A percentile compares a stretch with the other conserved stretches of the same genome.
Conservation (phyloP, 2,329 filamentous ascomycete species). For the Fusarium sterilihyphosum region DNA sequence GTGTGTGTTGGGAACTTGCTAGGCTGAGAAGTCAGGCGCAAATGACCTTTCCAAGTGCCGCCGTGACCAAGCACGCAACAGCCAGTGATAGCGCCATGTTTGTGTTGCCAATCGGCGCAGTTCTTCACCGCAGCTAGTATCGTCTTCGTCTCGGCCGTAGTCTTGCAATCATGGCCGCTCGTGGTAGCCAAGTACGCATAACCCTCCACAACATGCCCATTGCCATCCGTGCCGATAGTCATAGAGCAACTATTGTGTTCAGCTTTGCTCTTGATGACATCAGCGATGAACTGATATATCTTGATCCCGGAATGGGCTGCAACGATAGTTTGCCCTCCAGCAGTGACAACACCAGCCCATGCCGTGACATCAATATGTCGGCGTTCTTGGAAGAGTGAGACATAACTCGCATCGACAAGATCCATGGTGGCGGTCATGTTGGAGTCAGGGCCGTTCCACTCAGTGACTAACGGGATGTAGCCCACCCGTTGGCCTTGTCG, state of each 20-base stretch:
- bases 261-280: background rate
- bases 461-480: background rate
- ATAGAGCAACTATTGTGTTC: background rate
- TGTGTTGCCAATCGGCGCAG: background rate
- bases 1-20: background rate
- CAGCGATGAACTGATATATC: background rate
- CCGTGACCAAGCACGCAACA: background rate
- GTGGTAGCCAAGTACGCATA: background rate
- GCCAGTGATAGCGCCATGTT: background rate
- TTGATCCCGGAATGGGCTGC: background rate
- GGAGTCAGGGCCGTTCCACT: background rate
- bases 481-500: background rate
- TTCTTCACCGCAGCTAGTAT: background rate
- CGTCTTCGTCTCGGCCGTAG: background rate
- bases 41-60: background rate
- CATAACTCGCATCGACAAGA: background rate
- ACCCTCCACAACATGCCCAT: background rate
- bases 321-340: background rate
- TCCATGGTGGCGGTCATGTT: background rate
- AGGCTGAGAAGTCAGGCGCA: background rate
- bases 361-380: background rate
- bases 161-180: background rate
- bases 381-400: background rate
- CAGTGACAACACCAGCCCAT: background rate
- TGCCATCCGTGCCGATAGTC: background rate